These are phyloP conservation scores for Puccinia horiana DNA, from an alignment of 1,284 basidiomycete genomes.

Conservation along the genomic window DNA sequence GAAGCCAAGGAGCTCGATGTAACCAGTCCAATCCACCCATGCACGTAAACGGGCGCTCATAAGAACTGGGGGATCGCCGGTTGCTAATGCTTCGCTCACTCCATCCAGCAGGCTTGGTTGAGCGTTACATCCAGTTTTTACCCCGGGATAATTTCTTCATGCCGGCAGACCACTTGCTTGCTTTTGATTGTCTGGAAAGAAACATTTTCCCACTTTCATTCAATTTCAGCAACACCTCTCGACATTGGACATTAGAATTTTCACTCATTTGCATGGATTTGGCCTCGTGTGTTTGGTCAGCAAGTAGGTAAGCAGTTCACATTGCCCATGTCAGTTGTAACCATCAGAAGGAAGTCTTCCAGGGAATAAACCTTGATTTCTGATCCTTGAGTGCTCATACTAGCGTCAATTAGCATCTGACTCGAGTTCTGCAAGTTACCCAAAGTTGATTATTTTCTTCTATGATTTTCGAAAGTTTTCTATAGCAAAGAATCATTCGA, in stretches of 20 bases:
- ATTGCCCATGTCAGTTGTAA: not conserved
- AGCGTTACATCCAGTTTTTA: constrained; percentile 2
- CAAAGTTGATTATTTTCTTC: not conserved
- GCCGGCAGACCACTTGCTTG: not conserved
- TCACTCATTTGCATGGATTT: not conserved
- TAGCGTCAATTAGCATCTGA: not conserved
- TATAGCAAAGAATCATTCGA: not conserved
- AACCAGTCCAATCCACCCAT: not conserved
- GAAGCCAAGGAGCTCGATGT: not conserved
- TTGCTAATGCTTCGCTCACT: not conserved
- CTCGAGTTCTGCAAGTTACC: not conserved
- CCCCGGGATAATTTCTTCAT: not conserved
- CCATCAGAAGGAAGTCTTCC: not conserved
- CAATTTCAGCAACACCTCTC: not conserved
- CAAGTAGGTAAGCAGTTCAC: not conserved
- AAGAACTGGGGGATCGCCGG: not conserved
- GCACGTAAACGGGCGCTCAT: not conserved
- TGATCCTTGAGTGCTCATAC: not conserved
- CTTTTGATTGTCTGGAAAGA: not conserved
- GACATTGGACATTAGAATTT: not conserved
- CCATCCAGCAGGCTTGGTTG: not conserved
- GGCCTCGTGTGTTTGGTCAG: not conserved
- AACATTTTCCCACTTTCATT: constrained; percentile 2
- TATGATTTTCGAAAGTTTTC: not conserved
- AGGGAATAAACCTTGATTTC: not conserved